phyloP scores from a whole-genome alignment of 768 basidiomycete genomes.

The Amanita rubescens region DNA sequence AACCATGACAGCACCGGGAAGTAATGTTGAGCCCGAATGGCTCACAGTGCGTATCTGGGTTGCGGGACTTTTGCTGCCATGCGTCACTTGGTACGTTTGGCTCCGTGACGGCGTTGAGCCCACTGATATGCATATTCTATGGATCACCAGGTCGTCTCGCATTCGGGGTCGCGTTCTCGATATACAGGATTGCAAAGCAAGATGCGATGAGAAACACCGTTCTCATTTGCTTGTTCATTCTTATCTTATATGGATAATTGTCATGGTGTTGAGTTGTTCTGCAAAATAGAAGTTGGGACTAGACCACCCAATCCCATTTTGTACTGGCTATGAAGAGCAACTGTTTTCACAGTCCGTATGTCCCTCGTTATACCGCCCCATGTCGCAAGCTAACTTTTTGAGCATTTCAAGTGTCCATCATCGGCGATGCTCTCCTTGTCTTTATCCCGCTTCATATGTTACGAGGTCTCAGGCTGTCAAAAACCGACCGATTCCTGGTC shows the following conservation, averaged over 20 bases:
- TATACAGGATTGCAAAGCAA: not conserved
- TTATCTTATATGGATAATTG: constrained; percentile 3
- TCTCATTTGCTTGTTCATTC: constrained; percentile 5
- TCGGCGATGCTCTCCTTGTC: constrained; percentile 18
- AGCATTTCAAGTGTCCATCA: not conserved
- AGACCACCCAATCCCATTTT: constrained; percentile 2
- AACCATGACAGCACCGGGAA: no score
- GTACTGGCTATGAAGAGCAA: no score
- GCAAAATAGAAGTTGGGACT: constrained; percentile 10
- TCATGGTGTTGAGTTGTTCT: constrained; percentile 12
- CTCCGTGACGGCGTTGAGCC: not conserved
- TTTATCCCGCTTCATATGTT: constrained; percentile 19
- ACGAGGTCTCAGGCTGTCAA: constrained; percentile 16
- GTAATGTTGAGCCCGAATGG: not conserved
- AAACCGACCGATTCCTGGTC: constrained; percentile 16
- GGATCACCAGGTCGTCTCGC: constrained; percentile 4
- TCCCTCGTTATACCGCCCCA: not conserved
- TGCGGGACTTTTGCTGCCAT: not conserved
- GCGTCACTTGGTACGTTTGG: constrained; percentile 1
- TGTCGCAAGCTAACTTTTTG: not conserved
- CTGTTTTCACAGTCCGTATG: constrained; percentile 11
- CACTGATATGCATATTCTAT: no score
- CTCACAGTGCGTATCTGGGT: constrained; percentile 4
- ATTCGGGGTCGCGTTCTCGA: constrained; percentile 5
- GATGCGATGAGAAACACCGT: not conserved